phyloP scores from a whole-genome alignment of 2,329 filamentous ascomycete species.

The Calonectria ilicicola region DNA sequence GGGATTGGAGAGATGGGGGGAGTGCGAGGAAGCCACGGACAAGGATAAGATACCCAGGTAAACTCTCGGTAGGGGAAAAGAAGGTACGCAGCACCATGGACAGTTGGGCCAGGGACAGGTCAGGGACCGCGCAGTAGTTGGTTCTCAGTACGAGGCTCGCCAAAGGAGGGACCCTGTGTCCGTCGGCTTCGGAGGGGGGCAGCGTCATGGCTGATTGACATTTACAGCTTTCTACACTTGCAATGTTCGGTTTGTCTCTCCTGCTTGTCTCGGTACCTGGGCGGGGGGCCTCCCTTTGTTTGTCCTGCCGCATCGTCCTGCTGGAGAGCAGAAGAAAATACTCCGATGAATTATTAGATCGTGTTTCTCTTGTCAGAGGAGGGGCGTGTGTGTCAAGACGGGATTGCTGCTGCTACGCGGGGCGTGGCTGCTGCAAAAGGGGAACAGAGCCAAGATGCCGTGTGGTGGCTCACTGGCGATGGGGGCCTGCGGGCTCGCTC shows the following conservation, averaged over 20 bases:
- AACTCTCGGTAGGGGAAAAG: slow-evolving; percentile 8
- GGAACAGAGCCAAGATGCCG: slow-evolving; percentile 6
- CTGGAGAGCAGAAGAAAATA: slow-evolving; percentile 18
- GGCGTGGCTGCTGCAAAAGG: slow-evolving; percentile 2
- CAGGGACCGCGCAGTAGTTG: slow-evolving; percentile 11
- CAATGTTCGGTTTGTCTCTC: background rate
- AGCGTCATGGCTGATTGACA: background rate
- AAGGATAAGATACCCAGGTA: slow-evolving; percentile 27
- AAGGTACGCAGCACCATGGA: slow-evolving; percentile 1
- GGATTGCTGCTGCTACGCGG: background rate
- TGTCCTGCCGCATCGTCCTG: background rate
- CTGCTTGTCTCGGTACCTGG: background rate
- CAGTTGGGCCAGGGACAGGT: slow-evolving; percentile 2
- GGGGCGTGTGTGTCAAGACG: slow-evolving; percentile 8
- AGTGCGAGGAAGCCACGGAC: slow-evolving; percentile 19
- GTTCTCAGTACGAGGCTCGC: slow-evolving; percentile 1
- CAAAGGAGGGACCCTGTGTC: slow-evolving; percentile 12
- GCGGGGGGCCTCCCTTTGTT: background rate
- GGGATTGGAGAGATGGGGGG: slow-evolving; percentile 16
- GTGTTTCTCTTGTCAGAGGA: slow-evolving; percentile 26
- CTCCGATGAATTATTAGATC: slow-evolving; percentile 40
- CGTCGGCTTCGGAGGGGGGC: background rate
- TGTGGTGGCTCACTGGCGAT: background rate
- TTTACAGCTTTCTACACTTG: background rate
- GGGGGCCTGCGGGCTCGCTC: background rate